Percentiles rank a stretch among this genome's conserved stretches.
phyloP scores from a whole-genome alignment of 2,329 filamentous ascomycete species.

The Furcasterigmium sp. region DNA sequence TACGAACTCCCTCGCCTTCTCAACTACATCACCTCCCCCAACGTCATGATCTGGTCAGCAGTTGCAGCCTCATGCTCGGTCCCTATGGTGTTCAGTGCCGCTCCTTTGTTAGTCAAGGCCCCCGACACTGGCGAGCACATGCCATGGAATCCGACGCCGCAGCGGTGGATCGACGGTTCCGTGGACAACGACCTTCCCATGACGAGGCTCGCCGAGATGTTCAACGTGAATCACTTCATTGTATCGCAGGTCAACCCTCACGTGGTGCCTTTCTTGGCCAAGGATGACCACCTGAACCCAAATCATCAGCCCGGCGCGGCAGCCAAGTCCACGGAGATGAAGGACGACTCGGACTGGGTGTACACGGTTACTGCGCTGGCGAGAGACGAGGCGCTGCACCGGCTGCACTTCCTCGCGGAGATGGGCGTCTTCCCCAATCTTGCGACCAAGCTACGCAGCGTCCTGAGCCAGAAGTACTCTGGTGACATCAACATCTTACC shows the following conservation, averaged over 20 bases:
- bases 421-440: slow-evolving; percentile 75
- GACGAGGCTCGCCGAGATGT: slow-evolving; percentile 85
- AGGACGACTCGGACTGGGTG: slow-evolving; percentile 52
- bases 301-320: too few species aligned
- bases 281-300: slow-evolving; percentile 58
- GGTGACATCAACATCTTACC: slow-evolving; percentile 94
- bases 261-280: slow-evolving; percentile 77
- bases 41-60: slow-evolving; percentile 94
- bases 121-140: slow-evolving; percentile 70
- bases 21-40: slow-evolving; percentile 90
- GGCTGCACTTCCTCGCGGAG: slow-evolving; percentile 75
- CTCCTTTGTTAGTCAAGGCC: slow-evolving; percentile 77
- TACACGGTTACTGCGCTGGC: slow-evolving; percentile 65
- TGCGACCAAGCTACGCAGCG: slow-evolving; percentile 70
- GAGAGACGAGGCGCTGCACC: slow-evolving; percentile 73
- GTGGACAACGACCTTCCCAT: slow-evolving; percentile 93
- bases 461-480: slow-evolving; percentile 86
- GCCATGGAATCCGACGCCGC: slow-evolving; percentile 81
- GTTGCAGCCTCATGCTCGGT: slow-evolving; percentile 95
- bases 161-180: slow-evolving; percentile 89
- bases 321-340: slow-evolving; percentile 12
- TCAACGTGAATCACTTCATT: slow-evolving; percentile 98
- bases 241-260: slow-evolving; percentile 96
- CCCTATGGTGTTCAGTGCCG: slow-evolving; percentile 77
- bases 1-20: slow-evolving; percentile 83